Evolutionary conservation across 2,329 filamentous ascomycete genomes (phyloP).

Genomic region (Fusarium mangiferae): DNA sequence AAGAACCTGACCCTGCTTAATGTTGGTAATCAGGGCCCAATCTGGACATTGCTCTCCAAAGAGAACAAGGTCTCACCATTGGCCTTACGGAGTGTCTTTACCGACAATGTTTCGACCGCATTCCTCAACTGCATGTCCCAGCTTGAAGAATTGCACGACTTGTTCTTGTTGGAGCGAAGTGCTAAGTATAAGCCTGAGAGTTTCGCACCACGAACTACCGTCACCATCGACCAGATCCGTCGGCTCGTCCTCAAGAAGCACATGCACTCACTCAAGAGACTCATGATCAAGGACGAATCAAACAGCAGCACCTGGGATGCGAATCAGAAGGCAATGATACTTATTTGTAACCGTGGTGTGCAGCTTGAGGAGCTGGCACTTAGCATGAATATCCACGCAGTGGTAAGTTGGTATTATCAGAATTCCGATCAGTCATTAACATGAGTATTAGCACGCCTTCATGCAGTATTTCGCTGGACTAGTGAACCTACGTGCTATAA

Average conservation of each 20-base stretch:
- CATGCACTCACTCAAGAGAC: constrained; percentile 60
- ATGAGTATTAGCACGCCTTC: constrained; percentile 61
- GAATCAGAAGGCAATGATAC: constrained; percentile 63
- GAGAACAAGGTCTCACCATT: constrained; percentile 64
- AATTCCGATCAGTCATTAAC: constrained; percentile 13
- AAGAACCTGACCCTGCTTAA: constrained; percentile 69
- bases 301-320: constrained; percentile 64
- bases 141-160: constrained; percentile 64
- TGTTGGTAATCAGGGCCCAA: constrained; percentile 68
- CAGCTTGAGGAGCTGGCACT: constrained; percentile 66
- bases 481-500: constrained; percentile 62
- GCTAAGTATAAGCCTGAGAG: constrained; percentile 63
- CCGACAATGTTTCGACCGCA: constrained; percentile 67
- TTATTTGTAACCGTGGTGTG: constrained; percentile 63
- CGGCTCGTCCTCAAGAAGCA: constrained; percentile 68
- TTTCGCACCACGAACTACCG: constrained; percentile 60
- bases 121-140: constrained; percentile 66
- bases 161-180: constrained; percentile 68
- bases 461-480: constrained; percentile 63
- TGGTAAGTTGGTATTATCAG: constrained; percentile 57
- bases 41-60: constrained; percentile 68
- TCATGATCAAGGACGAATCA: constrained; percentile 70
- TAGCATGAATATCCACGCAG: constrained; percentile 62
- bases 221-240: constrained; percentile 68
- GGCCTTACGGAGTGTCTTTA: constrained; percentile 67